Base-by-base conservation (phyloP, 306 rosid genomes). In the Neltuma alba region DNA sequence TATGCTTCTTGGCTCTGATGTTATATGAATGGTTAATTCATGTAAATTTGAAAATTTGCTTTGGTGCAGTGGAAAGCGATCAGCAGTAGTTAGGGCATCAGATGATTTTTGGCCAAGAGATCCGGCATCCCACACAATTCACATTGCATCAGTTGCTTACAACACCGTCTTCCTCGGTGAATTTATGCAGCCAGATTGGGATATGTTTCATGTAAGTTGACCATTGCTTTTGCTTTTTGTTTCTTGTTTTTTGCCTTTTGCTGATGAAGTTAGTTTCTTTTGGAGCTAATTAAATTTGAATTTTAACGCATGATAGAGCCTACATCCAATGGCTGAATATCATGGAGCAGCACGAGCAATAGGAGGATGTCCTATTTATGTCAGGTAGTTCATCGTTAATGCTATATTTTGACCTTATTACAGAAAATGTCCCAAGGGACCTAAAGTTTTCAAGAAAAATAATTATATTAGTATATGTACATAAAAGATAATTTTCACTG, bases 151-250 rank as follows among this genome's bases (percentile, higher is more conserved):
- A 11, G 98, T 91, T 73, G 92, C 97, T 86, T 91, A 91, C 63
- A 93, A 93, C 90, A 87, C 97, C 42, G 75, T 91, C 42, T 93
- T 93, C 78, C 95, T 93, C 61, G 97, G 97, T 58, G 98, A 93
- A 74, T 89, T 93, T 81, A 91, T 93, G 98, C 98, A 93, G 82
- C 98, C 98, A 76, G 98, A 93, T 69, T 93, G 98, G 98, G 98
- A 93, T 40, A 93, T 93, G 98, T 91, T 93, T 83, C 98, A 93
- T 23, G 98, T 93, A 86, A 87, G 90, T 68, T 63, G 45, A 33
- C 21, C 38, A 57, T 55, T 40, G 36, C 2, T 7, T n/a, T 52
- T 50, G 3, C 7, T 50, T 7, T 52, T 11, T n/a, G 10, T 9
- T 65, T 66, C 63, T 79, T 78, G 3, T 52, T 70, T 58, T 30